Evolutionary conservation across 2,329 filamentous ascomycete genomes (phyloP), one percentile per base, ranked within the genome.

Genomic region (Myriosclerotinia duriaeana): DNA sequence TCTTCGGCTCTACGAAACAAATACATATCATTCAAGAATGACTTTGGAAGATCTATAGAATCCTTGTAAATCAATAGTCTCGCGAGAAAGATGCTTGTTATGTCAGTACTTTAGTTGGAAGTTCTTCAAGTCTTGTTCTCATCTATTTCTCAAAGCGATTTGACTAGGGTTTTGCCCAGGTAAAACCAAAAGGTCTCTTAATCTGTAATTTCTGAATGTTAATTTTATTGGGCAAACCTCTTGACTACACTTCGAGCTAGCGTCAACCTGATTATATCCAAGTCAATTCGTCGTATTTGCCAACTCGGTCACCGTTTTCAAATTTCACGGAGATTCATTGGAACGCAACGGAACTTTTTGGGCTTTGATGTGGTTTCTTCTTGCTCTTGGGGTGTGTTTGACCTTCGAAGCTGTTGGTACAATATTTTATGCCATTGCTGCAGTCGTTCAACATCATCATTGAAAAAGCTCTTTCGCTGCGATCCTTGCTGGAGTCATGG

Each of bases 331-430:
- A 2, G 40, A 48, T 26, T 22, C 8, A 8, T 30, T 64, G 15
- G 17, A n/a, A 14, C 42, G 38, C 17, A 26, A 55, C 42, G 53
- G 53, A 83, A 34, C 36, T 44, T 66, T 66, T 34, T 66, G 54
- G 64, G 54, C 64, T 30, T 44, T 66, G 15, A 60, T 66, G 46
- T 60, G 38, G 44, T 66, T 66, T 54, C 3, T 66, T 59, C 54
- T 66, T 46, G 64, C 64, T 11, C 38, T 60, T 53, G 44, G 30
- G 7, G 34, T 48, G 9, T 52, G 34, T 22, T 11, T 60, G 26
- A 34, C 46, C 11, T 59, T 46, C 89, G 92, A 72, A 84, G 14
- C 30, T 6, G 44, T 63, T 34, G 60, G 60, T 5, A 40, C n/a
- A 42, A 26, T 63, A 11, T 63, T 53, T 9, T 53, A 48, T 5